Base-by-base conservation (phyloP, 441 rosid genomes). In the Euphorbia celastroides region DNA sequence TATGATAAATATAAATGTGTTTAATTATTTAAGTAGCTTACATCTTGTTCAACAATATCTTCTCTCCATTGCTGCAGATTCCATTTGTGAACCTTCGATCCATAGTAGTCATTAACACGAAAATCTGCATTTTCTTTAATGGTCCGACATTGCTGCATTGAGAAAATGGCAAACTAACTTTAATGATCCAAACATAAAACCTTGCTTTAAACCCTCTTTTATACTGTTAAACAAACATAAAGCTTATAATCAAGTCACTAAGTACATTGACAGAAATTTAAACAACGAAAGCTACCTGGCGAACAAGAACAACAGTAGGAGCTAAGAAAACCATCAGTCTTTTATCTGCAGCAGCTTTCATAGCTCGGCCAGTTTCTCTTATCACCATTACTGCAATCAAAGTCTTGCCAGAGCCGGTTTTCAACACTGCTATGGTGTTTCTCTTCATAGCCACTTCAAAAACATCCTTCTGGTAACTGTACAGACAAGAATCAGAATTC, bases 51-150 rank as follows among this genome's bases (percentile, higher is more conserved):
- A 34, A 66, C 79, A 67, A 82, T 55, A 84, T 94, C 98, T 71
- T 84, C 80, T 74, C 86, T 80, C 98, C 99, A 94, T 54, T 66
- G 42, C 30, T 65, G 70, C 42, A 67, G 70, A 36, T 73, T 83
- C 97, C 97, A 91, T 16, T 71, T 81, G 73, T 89, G 92, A 27
- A 89, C 81, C 71, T 79, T 94, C 48, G 90, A 86, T 77, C 96
- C 96, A 76, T 65, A 85, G 70, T 89, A 91, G 65, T 78, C 86
- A 59, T 79, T 91, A 57, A 88, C 96, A 58, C 70, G 75, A 70
- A 89, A 72, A 64, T 70, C 66, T 2, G 84, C 73, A 34, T 81
- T 54, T 31, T 28, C 28, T 70, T 70, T 84, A 61, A 92, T 78
- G 66, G 81, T 84, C 61, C 79, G 82, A 72, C 71, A 86, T 83